A percentile compares a stretch with the other conserved stretches of the same genome.
Evolutionary conservation across 176 grass and related monocot species (phyloP).

Genomic region (sorghum (Sorghum bicolor)): DNA sequence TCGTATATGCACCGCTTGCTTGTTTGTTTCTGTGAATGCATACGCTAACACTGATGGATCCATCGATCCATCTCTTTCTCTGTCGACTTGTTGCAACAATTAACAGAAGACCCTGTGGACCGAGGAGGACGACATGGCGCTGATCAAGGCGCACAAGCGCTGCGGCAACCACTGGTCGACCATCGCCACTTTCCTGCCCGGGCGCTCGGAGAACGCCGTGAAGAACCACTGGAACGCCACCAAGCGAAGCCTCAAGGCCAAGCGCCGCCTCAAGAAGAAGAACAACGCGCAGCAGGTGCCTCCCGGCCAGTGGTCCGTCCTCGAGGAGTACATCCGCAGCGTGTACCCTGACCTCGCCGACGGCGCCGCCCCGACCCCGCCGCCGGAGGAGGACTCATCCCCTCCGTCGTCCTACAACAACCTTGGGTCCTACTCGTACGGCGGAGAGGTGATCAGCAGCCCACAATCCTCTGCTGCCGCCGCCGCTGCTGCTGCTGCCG

Average conservation of each 20-base stretch:
- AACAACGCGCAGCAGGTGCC: conserved; percentile 30
- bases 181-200: conserved; percentile 49
- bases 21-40: not conserved
- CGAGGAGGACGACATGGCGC: conserved; percentile 49
- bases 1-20: not conserved
- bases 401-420: not conserved
- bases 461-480: not conserved
- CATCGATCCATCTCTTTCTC: not conserved
- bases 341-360: not conserved
- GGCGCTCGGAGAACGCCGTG: conserved; percentile 75
- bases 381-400: not conserved
- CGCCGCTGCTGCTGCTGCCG: no score
- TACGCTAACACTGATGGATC: not conserved
- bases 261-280: conserved; percentile 55
- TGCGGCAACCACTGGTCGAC: conserved; percentile 74
- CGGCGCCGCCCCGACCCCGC: not conserved
- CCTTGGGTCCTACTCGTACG: not conserved
- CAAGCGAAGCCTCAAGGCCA: conserved; percentile 60
- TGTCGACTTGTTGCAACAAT: not conserved
- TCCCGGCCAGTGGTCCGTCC: conserved; percentile 24
- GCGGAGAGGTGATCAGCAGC: not conserved
- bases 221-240: conserved; percentile 99
- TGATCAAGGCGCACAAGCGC: conserved; percentile 53
- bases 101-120: conserved; percentile 72
- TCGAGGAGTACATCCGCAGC: conserved; percentile 62